Evolutionary conservation across 257 asterid genomes (phyloP).

Genomic region (Agastache rugosa): DNA sequence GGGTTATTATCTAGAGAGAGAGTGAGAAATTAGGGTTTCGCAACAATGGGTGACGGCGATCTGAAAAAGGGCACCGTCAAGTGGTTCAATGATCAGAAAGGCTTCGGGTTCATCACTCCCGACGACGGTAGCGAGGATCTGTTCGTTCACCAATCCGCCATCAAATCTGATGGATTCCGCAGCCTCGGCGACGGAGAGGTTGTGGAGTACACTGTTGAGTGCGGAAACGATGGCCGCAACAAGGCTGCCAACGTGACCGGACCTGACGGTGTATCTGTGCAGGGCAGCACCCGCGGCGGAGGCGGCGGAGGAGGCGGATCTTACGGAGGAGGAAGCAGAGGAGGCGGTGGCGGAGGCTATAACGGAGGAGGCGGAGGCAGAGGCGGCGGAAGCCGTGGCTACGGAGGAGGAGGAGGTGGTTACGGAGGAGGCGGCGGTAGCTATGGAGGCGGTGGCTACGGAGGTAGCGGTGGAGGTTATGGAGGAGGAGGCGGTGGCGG

Average conservation of each 20-base stretch:
- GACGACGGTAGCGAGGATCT: conserved; percentile 82
- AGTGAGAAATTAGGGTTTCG: conserved; percentile 47
- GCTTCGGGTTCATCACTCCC: conserved; percentile 87
- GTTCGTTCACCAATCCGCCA: conserved; percentile 80
- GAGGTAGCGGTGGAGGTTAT: conserved; percentile 22
- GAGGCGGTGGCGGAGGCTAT: conserved; percentile 43
- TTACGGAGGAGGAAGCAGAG: conserved; percentile 24
- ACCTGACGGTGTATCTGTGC: conserved; percentile 56
- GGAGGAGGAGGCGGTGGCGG: conserved; percentile 50
- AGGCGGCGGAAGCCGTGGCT: conserved; percentile 33
- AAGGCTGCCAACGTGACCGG: conserved; percentile 70
- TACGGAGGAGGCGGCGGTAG: conserved; percentile 43
- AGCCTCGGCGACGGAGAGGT: conserved; percentile 75
- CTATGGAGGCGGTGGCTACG: conserved; percentile 23
- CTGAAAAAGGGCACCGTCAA: conserved; percentile 69
- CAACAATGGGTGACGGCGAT: conserved; percentile 47
- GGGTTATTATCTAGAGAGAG: conserved; percentile 18
- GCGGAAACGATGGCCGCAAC: conserved; percentile 60
- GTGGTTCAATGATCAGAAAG: conserved; percentile 88
- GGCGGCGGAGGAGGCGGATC: conserved; percentile 46
- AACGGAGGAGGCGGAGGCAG: conserved; percentile 36
- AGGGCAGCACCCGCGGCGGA: conserved; percentile 58
- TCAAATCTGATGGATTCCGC: conserved; percentile 75
- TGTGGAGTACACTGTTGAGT: conserved; percentile 67
- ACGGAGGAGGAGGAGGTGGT: conserved; percentile 37